These are phyloP conservation scores for Aspergillus piperis DNA, from an alignment of 2,329 filamentous ascomycete species.

Conservation along the genomic window DNA sequence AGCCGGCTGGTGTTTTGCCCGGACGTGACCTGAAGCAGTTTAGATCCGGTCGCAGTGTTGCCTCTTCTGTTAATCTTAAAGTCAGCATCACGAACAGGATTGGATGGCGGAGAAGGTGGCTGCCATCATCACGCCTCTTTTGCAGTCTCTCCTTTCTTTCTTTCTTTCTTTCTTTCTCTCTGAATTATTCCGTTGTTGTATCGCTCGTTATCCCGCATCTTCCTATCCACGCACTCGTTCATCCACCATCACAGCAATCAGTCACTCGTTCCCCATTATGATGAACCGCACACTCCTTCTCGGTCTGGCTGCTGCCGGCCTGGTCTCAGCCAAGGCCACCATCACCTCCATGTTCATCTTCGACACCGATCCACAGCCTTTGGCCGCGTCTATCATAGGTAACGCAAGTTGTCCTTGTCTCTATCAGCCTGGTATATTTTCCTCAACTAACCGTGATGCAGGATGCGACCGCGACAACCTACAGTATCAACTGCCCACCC, in stretches of 20 bases:
- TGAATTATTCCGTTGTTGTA: neutral
- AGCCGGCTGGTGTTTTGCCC: too few species aligned
- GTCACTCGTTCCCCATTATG: neutral
- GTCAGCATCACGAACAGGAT: neutral
- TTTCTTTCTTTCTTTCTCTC: neutral
- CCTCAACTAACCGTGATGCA: neutral
- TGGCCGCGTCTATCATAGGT: conserved; percentile 29
- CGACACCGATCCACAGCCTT: conserved; percentile 24
- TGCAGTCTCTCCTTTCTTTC: neutral
- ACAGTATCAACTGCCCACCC: conserved; percentile 27
- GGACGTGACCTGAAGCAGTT: too few species aligned
- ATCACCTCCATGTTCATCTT: conserved; percentile 31
- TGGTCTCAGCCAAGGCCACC: conserved; percentile 21
- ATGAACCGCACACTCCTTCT: conserved; percentile 22
- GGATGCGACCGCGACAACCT: conserved; percentile 29
- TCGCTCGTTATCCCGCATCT: neutral
- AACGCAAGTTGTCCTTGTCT: conserved; percentile 19
- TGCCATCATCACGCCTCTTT: neutral
- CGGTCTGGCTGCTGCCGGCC: conserved; percentile 18
- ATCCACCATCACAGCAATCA: neutral
- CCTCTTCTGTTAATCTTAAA: too few species aligned
- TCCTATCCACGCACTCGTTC: neutral
- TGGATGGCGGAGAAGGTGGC: neutral
- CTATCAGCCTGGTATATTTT: neutral
- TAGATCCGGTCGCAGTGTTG: too few species aligned